Percentiles rank a stretch among this genome's conserved stretches.
phyloP scores from a whole-genome alignment of 148 eudicot genomes.

The Amaranthus hypochondriacus region DNA sequence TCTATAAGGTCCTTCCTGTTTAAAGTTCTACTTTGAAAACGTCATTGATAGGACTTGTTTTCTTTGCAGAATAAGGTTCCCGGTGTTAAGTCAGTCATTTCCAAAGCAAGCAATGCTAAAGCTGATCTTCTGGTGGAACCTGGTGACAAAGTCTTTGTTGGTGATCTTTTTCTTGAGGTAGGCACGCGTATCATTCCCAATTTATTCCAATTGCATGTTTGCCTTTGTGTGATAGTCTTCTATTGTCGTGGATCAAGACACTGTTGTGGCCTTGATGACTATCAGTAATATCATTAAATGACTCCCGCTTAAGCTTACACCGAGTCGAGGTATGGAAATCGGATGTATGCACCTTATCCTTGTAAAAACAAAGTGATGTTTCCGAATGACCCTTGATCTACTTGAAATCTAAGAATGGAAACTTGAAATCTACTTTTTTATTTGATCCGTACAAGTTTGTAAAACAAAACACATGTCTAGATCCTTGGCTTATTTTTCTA shows the following conservation, averaged over 20 bases:
- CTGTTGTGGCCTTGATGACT: not conserved
- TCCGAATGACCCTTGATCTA: no score
- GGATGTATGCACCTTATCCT: no score
- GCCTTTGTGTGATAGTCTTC: not conserved
- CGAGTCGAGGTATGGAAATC: no score
- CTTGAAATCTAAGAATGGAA: no score
- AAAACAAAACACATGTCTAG: no score
- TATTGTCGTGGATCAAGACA: not conserved
- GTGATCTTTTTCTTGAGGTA: conserved; percentile 86
- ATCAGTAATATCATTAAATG: not conserved
- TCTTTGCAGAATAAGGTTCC: conserved; percentile 62
- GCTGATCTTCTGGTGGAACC: conserved; percentile 75
- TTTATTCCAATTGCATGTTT: not conserved
- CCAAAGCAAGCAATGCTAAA: conserved; percentile 81
- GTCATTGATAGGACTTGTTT: not conserved
- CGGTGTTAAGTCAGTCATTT: conserved; percentile 78
- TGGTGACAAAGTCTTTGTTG: conserved; percentile 70
- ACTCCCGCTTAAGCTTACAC: no score
- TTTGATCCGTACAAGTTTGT: no score
- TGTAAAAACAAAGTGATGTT: no score
- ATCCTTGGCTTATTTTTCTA: conserved; percentile 1
- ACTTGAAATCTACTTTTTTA: no score
- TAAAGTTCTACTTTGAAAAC: not conserved
- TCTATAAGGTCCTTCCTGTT: not conserved
- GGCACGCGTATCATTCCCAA: not conserved